Base-by-base conservation (phyloP, 352 stramenopile genomes). In the Phytophthora pisi region DNA sequence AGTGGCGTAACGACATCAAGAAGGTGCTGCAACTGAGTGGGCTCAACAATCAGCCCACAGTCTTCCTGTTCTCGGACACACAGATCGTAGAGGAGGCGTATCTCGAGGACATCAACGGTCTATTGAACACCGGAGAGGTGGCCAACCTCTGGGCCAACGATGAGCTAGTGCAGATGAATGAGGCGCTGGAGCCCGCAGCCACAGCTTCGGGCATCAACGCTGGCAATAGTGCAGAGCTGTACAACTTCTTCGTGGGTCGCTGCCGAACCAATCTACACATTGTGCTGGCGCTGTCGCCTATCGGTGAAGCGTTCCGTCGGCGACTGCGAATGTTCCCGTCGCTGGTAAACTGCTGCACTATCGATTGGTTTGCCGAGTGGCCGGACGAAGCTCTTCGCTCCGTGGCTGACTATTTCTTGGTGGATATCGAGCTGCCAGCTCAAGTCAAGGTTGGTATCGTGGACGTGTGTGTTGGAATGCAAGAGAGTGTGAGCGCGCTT, bases 351-450 rank as follows among this genome's bases (percentile, higher is more conserved):
- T 99, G 96, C 72, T 98, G 95, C 66, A 98, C 96, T 40, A 98
- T 99, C 61, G 96, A 99, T 55, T 99, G 96, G 95, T 99, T 99
- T 73, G 92, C 92, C 0, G 95, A 98, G 57, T 99, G 96, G 96
- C 96, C 96, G 0, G 82, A 97, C 49, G 94, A 99, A 74, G 96
- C 96, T 15, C 75, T 99, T 49, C 85, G 89, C 13, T 97, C 88
- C 3, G 96, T 99, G 6, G 96, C 94, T 9, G 82, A 97, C 38
- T 88, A 97, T 65, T 98, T 98, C 59, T 76, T 99, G 0, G 79
- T 95, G 16, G 85, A 97, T 53, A 82, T 97, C 11, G 89, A 97
- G 24, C 69, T 98, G 16, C 79, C 91, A 5, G 57, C 80, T 11
- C 43, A 75, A 0, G 71, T 97, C 2, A 96, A 97, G 46, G 78